Conservation (phyloP, 768 basidiomycete genomes). For the Paxillus involutus region DNA sequence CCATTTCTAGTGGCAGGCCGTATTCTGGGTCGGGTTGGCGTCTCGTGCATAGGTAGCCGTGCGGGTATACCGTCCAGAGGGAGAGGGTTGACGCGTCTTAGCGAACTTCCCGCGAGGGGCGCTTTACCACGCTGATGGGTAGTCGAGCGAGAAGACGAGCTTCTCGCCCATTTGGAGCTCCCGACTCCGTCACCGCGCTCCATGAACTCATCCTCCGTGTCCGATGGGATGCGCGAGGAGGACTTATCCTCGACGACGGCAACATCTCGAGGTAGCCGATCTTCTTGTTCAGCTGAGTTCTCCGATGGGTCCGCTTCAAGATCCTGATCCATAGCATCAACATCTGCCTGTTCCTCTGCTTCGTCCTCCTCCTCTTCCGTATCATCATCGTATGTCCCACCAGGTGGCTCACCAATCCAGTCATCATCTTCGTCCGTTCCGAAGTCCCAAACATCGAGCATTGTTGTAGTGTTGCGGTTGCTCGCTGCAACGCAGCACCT, state of each 20-base stretch:
- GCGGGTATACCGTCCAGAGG: constrained; percentile 34
- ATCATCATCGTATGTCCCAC: constrained; percentile 71
- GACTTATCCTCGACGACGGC: constrained; percentile 24
- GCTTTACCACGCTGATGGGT: constrained; percentile 16
- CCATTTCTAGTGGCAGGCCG: constrained; percentile 37
- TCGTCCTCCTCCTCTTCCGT: constrained; percentile 48
- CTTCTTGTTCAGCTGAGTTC: constrained; percentile 27
- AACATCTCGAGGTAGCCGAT: constrained; percentile 27
- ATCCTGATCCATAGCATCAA: constrained; percentile 76
- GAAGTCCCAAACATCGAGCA: constrained; percentile 91
- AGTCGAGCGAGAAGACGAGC: constrained; percentile 18
- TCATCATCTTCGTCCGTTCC: constrained; percentile 72
- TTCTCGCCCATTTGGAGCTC: constrained; percentile 30
- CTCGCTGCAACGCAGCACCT: constrained; percentile 94
- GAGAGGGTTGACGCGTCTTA: constrained; percentile 24
- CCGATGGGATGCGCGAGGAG: constrained; percentile 22
- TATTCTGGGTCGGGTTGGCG: constrained; percentile 61
- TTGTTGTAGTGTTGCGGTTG: constrained; percentile 73
- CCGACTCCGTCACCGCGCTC: constrained; percentile 28
- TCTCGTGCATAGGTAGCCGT: constrained; percentile 46
- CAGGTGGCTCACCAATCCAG: constrained; percentile 79
- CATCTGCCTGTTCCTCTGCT: constrained; percentile 55
- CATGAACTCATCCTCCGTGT: constrained; percentile 33
- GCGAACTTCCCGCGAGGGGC: constrained; percentile 21
- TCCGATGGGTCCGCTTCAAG: constrained; percentile 37